These are phyloP conservation scores for Salix caprea DNA, from an alignment of 345 rosid genomes.

Conservation along the genomic window DNA sequence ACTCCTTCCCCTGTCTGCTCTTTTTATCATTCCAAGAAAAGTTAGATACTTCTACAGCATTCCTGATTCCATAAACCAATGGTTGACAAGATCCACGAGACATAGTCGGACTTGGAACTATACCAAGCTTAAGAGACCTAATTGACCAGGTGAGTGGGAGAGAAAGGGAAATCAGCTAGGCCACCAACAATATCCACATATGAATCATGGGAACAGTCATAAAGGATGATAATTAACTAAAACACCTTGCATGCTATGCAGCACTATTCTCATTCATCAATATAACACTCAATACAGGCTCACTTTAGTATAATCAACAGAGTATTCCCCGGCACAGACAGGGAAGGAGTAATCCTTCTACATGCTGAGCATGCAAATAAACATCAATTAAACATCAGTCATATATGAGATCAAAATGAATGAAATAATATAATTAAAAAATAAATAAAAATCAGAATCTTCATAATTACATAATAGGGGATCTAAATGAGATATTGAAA, in stretches of 20 bases:
- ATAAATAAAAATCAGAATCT: background rate
- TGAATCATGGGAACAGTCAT: background rate
- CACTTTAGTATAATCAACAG: background rate
- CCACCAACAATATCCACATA: background rate
- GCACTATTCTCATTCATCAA: background rate
- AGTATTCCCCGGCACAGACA: background rate
- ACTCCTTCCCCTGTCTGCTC: slow-evolving; percentile 69
- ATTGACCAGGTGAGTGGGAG: slow-evolving; percentile 10
- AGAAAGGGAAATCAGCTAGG: slow-evolving; percentile 2
- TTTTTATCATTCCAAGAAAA: slow-evolving; percentile 73
- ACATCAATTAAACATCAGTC: background rate
- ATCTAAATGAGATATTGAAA: background rate
- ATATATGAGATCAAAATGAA: background rate
- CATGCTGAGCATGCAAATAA: background rate
- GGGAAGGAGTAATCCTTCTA: background rate
- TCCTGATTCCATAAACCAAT: slow-evolving; percentile 51
- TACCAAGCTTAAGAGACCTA: slow-evolving; percentile 82
- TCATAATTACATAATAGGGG: background rate
- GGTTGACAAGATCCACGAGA: slow-evolving; percentile 52
- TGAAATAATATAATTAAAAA: background rate
- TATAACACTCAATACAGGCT: background rate
- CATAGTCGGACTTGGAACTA: slow-evolving; percentile 54
- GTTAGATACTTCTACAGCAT: slow-evolving; percentile 53
- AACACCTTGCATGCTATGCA: background rate
- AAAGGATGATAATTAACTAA: background rate